phyloP scores from a whole-genome alignment of 805 yeast species.

The Saturnispora silvae region DNA sequence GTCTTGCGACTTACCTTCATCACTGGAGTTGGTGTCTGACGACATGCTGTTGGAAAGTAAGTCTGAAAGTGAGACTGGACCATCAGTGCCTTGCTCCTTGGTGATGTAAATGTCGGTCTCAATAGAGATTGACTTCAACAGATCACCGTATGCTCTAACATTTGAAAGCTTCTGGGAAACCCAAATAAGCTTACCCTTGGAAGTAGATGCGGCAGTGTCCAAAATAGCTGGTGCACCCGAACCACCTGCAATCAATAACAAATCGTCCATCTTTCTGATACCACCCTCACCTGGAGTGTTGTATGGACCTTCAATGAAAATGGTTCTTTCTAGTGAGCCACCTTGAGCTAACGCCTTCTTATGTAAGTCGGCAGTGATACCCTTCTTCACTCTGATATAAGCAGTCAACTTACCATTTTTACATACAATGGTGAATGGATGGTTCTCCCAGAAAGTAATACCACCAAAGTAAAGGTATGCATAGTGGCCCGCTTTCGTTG shows the following conservation, averaged over 20 bases:
- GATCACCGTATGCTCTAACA: constrained; percentile 30
- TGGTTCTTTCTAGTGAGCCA: constrained; percentile 13
- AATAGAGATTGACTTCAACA: constrained; percentile 21
- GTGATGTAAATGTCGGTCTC: constrained; percentile 30
- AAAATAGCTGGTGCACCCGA: constrained; percentile 54
- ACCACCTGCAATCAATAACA: constrained; percentile 58
- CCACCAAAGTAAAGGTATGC: constrained; percentile 47
- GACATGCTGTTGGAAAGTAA: too few relatives aligned
- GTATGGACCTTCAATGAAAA: constrained; percentile 59
- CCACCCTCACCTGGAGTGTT: constrained; percentile 37
- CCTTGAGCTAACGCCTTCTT: constrained; percentile 18
- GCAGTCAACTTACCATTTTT: constrained; percentile 28
- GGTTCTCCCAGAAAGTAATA: constrained; percentile 54
- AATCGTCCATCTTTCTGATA: constrained; percentile 36
- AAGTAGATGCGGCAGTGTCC: constrained; percentile 27
- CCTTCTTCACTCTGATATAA: constrained; percentile 40
- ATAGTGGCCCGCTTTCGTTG: constrained; percentile 44
- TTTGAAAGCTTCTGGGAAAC: constrained; percentile 38
- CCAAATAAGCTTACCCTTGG: constrained; percentile 45
- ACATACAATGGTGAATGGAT: constrained; percentile 53
- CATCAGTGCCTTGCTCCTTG: constrained; percentile 16
- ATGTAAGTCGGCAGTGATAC: constrained; percentile 37
- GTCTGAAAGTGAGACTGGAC: too few relatives aligned
- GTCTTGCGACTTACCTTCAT: too few relatives aligned
- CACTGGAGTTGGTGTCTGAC: too few relatives aligned